These are phyloP conservation scores for Candida koratica DNA, from an alignment of 805 yeast genomes.

Conservation along the genomic window DNA sequence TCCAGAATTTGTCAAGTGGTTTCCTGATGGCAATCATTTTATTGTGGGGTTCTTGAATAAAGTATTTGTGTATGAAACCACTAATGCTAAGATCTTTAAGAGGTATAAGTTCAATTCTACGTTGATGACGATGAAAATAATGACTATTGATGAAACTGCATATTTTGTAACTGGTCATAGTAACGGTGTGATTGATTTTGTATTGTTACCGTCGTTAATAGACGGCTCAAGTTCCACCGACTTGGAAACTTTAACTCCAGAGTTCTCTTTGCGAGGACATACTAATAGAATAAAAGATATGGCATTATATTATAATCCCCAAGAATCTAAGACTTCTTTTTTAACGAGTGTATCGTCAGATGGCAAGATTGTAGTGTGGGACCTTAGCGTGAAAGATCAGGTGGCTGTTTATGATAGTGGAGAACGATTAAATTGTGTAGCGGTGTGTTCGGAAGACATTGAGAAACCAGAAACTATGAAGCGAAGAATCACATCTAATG, in stretches of 20 bases:
- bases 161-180: conserved; percentile 65
- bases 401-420: conserved; percentile 88
- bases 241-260: conserved; percentile 41
- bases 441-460: conserved; percentile 68
- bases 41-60: conserved; percentile 69
- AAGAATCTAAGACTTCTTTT: conserved; percentile 38
- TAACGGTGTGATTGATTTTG: conserved; percentile 67
- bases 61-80: conserved; percentile 61
- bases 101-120: conserved; percentile 52
- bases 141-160: conserved; percentile 44
- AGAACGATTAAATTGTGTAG: conserved; percentile 85
- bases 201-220: conserved; percentile 35
- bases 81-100: conserved; percentile 53
- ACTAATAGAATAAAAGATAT: conserved; percentile 82
- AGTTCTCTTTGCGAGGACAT: conserved; percentile 70
- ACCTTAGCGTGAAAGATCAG: conserved; percentile 60
- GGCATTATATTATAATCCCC: conserved; percentile 43
- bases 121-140: conserved; percentile 64
- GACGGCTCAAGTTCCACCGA: conserved; percentile 7
- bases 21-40: conserved; percentile 62
- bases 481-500: conserved; percentile 42
- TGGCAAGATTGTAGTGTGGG: conserved; percentile 92
- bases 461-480: conserved; percentile 73
- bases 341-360: conserved; percentile 86
- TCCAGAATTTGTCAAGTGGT: conserved; percentile 67